Evolutionary conservation across 192 early-diverging fungal genomes (phyloP), one percentile per base, ranked within the genome.

Genomic region (Backusella liffmaniae): DNA sequence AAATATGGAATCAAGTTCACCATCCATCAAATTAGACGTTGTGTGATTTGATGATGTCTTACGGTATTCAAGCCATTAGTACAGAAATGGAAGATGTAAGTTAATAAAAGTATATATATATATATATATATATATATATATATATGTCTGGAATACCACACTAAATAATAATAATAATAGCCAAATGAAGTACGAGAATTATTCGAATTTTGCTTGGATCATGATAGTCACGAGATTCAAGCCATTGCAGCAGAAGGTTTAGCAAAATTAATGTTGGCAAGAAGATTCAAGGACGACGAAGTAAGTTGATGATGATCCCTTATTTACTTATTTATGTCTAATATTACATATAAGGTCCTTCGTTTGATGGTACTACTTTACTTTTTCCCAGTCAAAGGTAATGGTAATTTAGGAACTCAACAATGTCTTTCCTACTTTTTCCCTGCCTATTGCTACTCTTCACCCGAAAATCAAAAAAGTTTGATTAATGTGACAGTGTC

Each of bases 401-500:
- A 76, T 12, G 75, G 67, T 37, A 96, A 95, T 76, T 82, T 90
- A 65, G 86, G 89, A 13, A 82, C 95, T 69, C 85, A 92, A 1
- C 95, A 96, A 77, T 97, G 95, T 74, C 86, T 97, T n/a, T 88
- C 86, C 26, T 97, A 96, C 78, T 97, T 97, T 70, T 89, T 97
- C 70, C 95, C 93, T 8, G 92, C 92, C 13, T 96, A 88, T 76
- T 91, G 93, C 77, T 89, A 94, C 73, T 94, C 95, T 34, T 86
- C 90, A 7, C 74, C 84, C 51, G 89, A 91, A 0, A 93, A 93
- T 82, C 96, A 96, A 80, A 79, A 71, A 12, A 70, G 88, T 51
- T 77, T 97, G 75, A 85, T 85, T 73, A 75, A 88, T 74, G 90
- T 95, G 56, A 72, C 83, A 21, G 73, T 86, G 15, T 70, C 82